phyloP scores from a whole-genome alignment of 345 rosid genomes.

The Euphorbia tirucalli region DNA sequence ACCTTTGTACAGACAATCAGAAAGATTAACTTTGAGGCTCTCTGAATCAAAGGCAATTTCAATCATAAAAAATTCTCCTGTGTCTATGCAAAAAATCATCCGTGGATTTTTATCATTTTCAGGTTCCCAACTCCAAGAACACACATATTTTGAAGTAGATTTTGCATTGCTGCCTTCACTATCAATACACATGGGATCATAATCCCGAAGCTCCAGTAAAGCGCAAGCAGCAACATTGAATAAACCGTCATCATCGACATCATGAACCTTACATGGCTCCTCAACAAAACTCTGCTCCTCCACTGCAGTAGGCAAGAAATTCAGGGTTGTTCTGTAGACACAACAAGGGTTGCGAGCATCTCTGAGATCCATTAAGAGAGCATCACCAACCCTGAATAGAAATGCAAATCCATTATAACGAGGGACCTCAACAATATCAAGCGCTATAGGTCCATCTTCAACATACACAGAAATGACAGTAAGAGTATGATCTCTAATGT shows the following conservation, averaged over 20 bases:
- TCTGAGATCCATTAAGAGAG: slow-evolving; percentile 90
- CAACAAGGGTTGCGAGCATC: slow-evolving; percentile 71
- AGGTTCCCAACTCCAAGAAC: slow-evolving; percentile 99
- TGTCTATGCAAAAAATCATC: slow-evolving; percentile 78
- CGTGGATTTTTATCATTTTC: slow-evolving; percentile 50
- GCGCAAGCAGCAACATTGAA: slow-evolving; percentile 96
- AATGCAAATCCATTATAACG: slow-evolving; percentile 79
- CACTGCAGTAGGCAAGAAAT: slow-evolving; percentile 52
- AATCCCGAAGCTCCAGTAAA: slow-evolving; percentile 82
- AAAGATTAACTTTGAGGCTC: slow-evolving; percentile 52
- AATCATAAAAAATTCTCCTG: slow-evolving; percentile 82
- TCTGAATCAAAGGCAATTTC: slow-evolving; percentile 52
- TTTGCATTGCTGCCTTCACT: slow-evolving; percentile 49
- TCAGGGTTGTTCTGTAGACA: slow-evolving; percentile 67
- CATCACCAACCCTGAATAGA: slow-evolving; percentile 91
- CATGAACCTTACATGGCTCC: slow-evolving; percentile 69
- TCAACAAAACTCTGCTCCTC: slow-evolving; percentile 75
- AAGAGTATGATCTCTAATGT: slow-evolving; percentile 51
- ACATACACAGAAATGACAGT: slow-evolving; percentile 47
- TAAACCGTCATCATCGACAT: slow-evolving; percentile 91
- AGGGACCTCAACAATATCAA: slow-evolving; percentile 80
- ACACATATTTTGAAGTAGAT: slow-evolving; percentile 52
- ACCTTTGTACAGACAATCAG: slow-evolving; percentile 80
- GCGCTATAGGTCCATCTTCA: slow-evolving; percentile 85
- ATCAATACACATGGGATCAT: slow-evolving; percentile 98